Evolutionary conservation across 495 filamentous ascomycete species (phyloP).

Genomic region (Daldinia vernicosa): DNA sequence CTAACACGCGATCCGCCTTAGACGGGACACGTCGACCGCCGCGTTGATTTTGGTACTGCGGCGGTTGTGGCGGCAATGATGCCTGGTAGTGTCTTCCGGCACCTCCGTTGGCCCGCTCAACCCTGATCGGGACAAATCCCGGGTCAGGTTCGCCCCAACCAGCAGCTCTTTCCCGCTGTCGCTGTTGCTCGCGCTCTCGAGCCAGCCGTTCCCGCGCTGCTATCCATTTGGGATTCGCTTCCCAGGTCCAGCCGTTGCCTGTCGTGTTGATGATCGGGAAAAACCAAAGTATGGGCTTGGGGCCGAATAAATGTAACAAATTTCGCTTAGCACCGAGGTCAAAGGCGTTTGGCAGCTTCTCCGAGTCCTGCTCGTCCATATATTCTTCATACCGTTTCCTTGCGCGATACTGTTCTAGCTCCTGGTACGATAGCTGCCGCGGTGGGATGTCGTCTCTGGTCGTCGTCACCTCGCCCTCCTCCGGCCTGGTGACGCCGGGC

Average conservation of each 20-base stretch:
- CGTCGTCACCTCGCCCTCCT: constrained; percentile 75
- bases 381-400: constrained; percentile 85
- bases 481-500: constrained; percentile 78
- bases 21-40: constrained; percentile 48
- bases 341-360: constrained; percentile 90
- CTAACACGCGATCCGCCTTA: constrained; percentile 61
- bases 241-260: constrained; percentile 97
- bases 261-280: constrained; percentile 85
- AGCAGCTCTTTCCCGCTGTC: constrained; percentile 63
- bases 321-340: constrained; percentile 85
- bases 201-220: constrained; percentile 70
- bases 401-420: constrained; percentile 73
- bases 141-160: constrained; percentile 60
- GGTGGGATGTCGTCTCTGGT: constrained; percentile 21
- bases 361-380: constrained; percentile 84
- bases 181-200: constrained; percentile 66
- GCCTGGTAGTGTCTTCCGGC: constrained; percentile 49
- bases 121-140: constrained; percentile 17
- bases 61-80: constrained; percentile 5
- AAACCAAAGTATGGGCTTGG: constrained; percentile 71
- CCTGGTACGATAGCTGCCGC: constrained; percentile 67
- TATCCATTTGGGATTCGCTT: constrained; percentile 76
- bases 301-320: constrained; percentile 83
- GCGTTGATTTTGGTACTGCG: background rate
- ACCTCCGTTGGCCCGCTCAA: constrained; percentile 24